Evolutionary conservation across 805 yeast genomes (phyloP), one percentile per base, ranked within the genome.

Genomic region (Lachancea thermotolerans): DNA sequence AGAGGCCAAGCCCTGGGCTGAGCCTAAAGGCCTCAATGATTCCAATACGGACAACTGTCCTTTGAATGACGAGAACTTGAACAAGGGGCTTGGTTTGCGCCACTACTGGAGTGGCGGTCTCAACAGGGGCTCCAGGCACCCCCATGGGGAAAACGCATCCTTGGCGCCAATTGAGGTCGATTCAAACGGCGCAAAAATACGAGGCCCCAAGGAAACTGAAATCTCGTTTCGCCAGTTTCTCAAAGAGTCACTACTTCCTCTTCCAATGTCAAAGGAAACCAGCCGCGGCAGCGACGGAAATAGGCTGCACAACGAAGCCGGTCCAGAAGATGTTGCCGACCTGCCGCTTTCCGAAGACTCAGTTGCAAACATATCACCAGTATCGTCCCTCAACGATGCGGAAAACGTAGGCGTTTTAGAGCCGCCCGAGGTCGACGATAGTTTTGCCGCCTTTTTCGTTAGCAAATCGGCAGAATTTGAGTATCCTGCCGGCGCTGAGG

Each of bases 1-100:
- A 41, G 69, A 70, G 14, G 70, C 82, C 2, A 59, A 68, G 7
- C 7, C 25, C 7, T 21, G 4, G 25, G 17, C 32, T 4, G 17
- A 7, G 21, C 36, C 36, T 7, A n/a, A 28, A 5, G 9, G 7
- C 4, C 32, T 16, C 25, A 18, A 27, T 12, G 33, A 36, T 4
- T 21, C n/a, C 10, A 10, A 17, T 11, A 7, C 41, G 17, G 9
- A 14, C 4, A n/a, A 9, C 3, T 28, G 10, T 28, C 33, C 11
- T 17, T 18, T 21, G 27, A 38, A 38, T 29, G 41, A 42, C 18
- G 45, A 42, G 36, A 42, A 42, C 34, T 14, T 31, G n/a, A 28
- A 16, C 21, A 41, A 29, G 17, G 14, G 30, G 10, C 14, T 14
- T 4, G 33, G 14, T 4, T 12, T 30, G 14, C 33, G 14, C 8